Evolutionary conservation across 768 basidiomycete species (phyloP).

Genomic region (Chalciporus chontae): DNA sequence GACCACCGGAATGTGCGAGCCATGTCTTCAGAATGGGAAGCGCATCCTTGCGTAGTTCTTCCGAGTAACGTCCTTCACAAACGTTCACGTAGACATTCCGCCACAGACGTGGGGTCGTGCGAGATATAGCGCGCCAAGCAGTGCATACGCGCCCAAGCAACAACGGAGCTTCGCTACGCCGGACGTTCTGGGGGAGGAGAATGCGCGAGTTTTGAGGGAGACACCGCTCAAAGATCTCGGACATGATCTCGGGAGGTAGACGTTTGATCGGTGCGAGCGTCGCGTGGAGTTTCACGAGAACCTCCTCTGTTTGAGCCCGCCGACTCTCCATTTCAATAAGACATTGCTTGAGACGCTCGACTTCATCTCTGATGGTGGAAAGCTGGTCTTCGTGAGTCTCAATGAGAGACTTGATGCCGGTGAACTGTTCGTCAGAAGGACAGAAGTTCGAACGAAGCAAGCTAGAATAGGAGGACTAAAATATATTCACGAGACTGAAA

Average conservation of each 20-base stretch:
- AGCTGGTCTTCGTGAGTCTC: constrained; percentile 15
- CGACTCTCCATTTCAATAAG: constrained; percentile 13
- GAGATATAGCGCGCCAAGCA: constrained; percentile 23
- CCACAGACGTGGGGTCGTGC: constrained; percentile 29
- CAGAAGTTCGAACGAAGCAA: constrained; percentile 15
- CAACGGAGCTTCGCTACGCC: constrained; percentile 19
- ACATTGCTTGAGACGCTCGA: constrained; percentile 1
- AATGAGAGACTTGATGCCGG: constrained; percentile 14
- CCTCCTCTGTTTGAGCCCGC: constrained; percentile 1
- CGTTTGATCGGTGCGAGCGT: constrained; percentile 22
- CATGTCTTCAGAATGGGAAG: constrained; percentile 19
- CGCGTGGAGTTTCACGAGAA: constrained; percentile 14
- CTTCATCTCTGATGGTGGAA: constrained; percentile 8
- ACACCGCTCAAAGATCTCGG: constrained; percentile 25
- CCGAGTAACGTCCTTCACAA: constrained; percentile 19
- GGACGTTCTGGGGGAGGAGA: background rate
- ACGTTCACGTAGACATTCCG: constrained; percentile 17
- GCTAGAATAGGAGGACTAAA: constrained; percentile 9
- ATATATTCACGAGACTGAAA: background rate
- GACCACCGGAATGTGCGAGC: constrained; percentile 20
- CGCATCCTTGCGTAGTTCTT: constrained; percentile 16
- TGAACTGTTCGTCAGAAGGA: constrained; percentile 9
- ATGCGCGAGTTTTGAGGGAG: background rate
- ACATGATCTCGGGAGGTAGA: constrained; percentile 24
- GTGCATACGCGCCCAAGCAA: constrained; percentile 30